Evolutionary conservation across 2,329 filamentous ascomycete genomes (phyloP), one percentile per base, ranked within the genome.

Genomic region (Juglanconis oblonga): DNA sequence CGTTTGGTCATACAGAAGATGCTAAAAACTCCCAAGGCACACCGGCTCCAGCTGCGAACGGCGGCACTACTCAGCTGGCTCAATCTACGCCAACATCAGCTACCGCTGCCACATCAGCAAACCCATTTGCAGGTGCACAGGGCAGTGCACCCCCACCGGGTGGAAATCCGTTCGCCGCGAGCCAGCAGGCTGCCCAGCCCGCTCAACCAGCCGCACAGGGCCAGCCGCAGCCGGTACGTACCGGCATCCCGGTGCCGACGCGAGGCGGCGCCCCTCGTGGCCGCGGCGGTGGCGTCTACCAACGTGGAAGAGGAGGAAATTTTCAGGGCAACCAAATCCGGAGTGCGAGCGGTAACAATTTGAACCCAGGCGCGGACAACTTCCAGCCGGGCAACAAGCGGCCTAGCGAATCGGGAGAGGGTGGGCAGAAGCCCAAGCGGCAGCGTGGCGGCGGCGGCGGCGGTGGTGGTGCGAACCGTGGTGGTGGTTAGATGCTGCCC

Each of bases 361-460:
- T 85, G 42, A 84, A 81, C 67, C 77, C 78, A 2, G 72, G 74
- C 10, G 82, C 78, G 13, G 81, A 82, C 59, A 80, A 81, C 62
- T 80, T 83, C 64, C 81, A 82, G 33, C 77, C 80, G 14, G 80
- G 81, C 29, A 82, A 79, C 66, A 85, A 86, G 71, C 76, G 83
- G 40, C 76, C 80, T 24, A 76, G 82, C 58, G 75, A 76, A 47
- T 64, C 65, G 8, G 72, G 71, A 6, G 64, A 62, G 45, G 78
- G 73, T 1, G 58, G 51, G 3, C 57, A 57, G 45, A 52, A 52
- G 9, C 64, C 69, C n/a, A 77, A 77, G 69, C 69, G 74, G 62
- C 69, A 71, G 53, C 36, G 38, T 14, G 69, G 73, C 55, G 73
- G 72, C 52, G 75, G 73, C 11, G 68, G 64, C 29, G 65, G 64